A percentile compares a stretch with the other conserved stretches of the same genome.
Evolutionary conservation across 768 basidiomycete genomes (phyloP).

Genomic region (Candolleomyces efflorescens): DNA sequence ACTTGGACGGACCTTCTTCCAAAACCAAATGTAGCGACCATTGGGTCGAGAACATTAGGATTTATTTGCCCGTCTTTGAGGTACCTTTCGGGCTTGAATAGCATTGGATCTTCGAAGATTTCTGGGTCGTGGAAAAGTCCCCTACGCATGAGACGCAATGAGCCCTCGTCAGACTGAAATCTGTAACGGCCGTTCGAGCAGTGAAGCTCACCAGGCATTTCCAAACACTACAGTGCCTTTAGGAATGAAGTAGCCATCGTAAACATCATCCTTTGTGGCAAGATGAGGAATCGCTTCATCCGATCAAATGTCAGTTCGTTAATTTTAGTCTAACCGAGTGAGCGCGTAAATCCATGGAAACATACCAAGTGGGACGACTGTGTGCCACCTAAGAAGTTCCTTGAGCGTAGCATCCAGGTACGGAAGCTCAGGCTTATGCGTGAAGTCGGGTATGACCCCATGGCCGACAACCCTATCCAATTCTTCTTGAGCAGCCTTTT

Average conservation of each 20-base stretch:
- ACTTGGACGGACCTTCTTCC: not conserved
- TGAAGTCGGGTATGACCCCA: conserved; percentile 31
- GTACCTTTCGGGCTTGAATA: conserved; percentile 11
- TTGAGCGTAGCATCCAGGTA: conserved; percentile 32
- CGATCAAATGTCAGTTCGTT: not conserved
- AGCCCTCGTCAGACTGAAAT: not conserved
- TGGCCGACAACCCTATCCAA: conserved; percentile 33
- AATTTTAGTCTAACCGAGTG: not conserved
- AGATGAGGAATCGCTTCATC: conserved; percentile 6
- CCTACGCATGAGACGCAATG: conserved; percentile 1
- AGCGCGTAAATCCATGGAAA: not conserved
- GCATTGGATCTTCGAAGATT: conserved; percentile 7
- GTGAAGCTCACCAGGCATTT: conserved; percentile 12
- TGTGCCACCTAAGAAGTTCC: conserved; percentile 22
- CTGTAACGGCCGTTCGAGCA: not conserved
- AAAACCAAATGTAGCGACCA: conserved; percentile 23
- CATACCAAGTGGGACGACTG: conserved; percentile 12
- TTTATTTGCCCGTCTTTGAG: conserved; percentile 5
- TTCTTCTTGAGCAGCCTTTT: conserved; percentile 35
- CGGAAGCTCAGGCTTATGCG: conserved; percentile 18
- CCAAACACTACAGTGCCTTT: conserved; percentile 11
- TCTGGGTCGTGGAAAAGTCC: conserved; percentile 9
- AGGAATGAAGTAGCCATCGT: conserved; percentile 12
- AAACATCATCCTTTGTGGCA: conserved; percentile 8
- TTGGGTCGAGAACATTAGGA: conserved; percentile 18